phyloP scores from a whole-genome alignment of 78 protist genomes.

The Guillardia theta region DNA sequence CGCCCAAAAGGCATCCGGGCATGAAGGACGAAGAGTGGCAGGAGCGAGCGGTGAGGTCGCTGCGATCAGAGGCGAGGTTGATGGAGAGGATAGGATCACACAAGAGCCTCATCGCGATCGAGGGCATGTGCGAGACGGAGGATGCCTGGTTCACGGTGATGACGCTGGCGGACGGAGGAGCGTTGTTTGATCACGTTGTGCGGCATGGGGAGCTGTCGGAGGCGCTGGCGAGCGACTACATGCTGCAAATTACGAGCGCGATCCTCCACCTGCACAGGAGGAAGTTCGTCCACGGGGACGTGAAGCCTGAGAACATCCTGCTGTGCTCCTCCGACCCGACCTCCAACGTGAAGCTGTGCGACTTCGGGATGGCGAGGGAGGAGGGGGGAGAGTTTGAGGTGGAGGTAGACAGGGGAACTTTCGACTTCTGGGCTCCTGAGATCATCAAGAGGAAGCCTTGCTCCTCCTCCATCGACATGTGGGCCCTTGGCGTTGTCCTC shows the following conservation, averaged over 20 bases:
- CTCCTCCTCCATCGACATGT: not conserved
- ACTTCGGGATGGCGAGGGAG: slow-evolving; percentile 26
- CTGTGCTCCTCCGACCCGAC: not conserved
- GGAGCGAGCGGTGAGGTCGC: no score
- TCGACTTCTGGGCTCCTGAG: slow-evolving; percentile 37
- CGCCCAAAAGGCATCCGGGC: not conserved
- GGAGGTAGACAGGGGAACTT: not conserved
- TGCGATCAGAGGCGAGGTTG: no score
- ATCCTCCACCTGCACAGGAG: not conserved
- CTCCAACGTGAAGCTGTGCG: slow-evolving; percentile 33
- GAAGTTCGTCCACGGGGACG: not conserved
- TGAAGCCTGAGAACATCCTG: slow-evolving; percentile 28
- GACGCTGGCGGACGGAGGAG: slow-evolving; percentile 13
- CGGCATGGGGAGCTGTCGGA: not conserved
- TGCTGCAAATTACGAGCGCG: not conserved
- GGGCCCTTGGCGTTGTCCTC: slow-evolving; percentile 18
- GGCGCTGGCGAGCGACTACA: slow-evolving; percentile 10
- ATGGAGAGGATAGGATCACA: not conserved
- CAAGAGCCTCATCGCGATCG: not conserved
- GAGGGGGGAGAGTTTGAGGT: not conserved
- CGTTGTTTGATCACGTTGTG: not conserved
- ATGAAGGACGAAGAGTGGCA: no score
- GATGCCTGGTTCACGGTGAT: not conserved
- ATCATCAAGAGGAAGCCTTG: not conserved
- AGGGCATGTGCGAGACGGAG: not conserved